Evolutionary conservation across 2,329 filamentous ascomycete species (phyloP).

Genomic region (Diplodia scrobiculata): DNA sequence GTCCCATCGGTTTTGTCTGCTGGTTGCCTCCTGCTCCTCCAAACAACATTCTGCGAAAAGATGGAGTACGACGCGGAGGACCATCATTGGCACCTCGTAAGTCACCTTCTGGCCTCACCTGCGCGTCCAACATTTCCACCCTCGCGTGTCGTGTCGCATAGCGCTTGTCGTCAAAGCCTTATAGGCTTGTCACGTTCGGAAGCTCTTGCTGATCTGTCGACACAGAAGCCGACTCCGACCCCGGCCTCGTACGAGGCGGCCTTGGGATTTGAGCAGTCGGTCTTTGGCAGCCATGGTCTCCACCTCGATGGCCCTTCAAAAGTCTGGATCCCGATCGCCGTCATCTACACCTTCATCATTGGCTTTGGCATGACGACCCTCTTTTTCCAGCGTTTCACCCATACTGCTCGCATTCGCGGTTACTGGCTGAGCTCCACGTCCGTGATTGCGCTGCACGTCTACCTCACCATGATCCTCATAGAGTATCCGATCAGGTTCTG

Average conservation of each 20-base stretch:
- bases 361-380: background rate
- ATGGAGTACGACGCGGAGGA: background rate
- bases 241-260: background rate
- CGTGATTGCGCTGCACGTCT: constrained; percentile 8
- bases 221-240: constrained; percentile 12
- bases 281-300: background rate
- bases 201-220: background rate
- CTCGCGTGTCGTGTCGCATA: background rate
- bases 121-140: background rate
- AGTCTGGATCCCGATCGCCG: constrained; percentile 22
- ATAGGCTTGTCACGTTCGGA: background rate
- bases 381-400: constrained; percentile 15
- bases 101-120: background rate
- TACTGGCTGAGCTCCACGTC: background rate
- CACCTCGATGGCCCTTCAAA: constrained; percentile 1
- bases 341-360: constrained; percentile 14
- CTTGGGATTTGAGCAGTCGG: constrained; percentile 18
- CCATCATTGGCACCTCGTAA: background rate
- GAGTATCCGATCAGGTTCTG: constrained; percentile 25
- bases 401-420: constrained; percentile 22
- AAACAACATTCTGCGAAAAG: background rate
- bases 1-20: background rate
- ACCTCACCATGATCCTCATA: constrained; percentile 16
- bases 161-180: background rate
- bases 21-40: background rate